A percentile compares a stretch with the other conserved stretches of the same genome.
Conservation (phyloP, 208 protist species). For the Naegleria fowleri region DNA sequence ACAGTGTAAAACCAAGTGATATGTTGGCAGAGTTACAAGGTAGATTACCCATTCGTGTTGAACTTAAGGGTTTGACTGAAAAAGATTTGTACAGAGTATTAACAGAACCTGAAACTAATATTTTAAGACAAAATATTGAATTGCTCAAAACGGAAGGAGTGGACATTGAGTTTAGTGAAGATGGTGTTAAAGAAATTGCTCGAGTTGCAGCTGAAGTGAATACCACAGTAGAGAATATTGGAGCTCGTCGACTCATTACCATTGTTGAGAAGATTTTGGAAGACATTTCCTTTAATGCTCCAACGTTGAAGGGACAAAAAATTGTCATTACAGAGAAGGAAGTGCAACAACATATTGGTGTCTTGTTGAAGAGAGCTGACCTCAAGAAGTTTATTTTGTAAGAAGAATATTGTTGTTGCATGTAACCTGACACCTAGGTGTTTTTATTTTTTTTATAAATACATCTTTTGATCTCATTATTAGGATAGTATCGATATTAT, state of each 20-base stretch:
- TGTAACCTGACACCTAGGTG: no score
- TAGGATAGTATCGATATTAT: no score
- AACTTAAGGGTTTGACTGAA: slow-evolving; percentile 87
- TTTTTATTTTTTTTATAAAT: no score
- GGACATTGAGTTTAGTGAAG: slow-evolving; percentile 81
- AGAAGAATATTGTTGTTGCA: background rate
- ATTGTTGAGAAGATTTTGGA: slow-evolving; percentile 89
- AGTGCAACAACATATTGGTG: slow-evolving; percentile 62
- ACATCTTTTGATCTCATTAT: no score
- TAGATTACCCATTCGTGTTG: slow-evolving; percentile 92
- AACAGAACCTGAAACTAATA: slow-evolving; percentile 89
- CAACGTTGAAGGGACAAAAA: slow-evolving; percentile 68
- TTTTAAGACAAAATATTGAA: slow-evolving; percentile 78
- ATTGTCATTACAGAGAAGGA: slow-evolving; percentile 65
- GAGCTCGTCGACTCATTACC: slow-evolving; percentile 88
- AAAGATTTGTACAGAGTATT: slow-evolving; percentile 89
- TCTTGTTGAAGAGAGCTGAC: slow-evolving; percentile 73
- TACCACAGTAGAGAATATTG: slow-evolving; percentile 89
- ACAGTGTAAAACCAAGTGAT: slow-evolving; percentile 82
- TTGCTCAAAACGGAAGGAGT: slow-evolving; percentile 89
- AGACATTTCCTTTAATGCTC: slow-evolving; percentile 81
- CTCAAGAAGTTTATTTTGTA: slow-evolving; percentile 69
- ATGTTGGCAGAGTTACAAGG: slow-evolving; percentile 91
- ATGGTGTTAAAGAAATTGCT: slow-evolving; percentile 79
- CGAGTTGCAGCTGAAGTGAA: slow-evolving; percentile 81